Evolutionary conservation across 805 yeast species (phyloP).

Genomic region (Metschnikowia aberdeeniae): DNA sequence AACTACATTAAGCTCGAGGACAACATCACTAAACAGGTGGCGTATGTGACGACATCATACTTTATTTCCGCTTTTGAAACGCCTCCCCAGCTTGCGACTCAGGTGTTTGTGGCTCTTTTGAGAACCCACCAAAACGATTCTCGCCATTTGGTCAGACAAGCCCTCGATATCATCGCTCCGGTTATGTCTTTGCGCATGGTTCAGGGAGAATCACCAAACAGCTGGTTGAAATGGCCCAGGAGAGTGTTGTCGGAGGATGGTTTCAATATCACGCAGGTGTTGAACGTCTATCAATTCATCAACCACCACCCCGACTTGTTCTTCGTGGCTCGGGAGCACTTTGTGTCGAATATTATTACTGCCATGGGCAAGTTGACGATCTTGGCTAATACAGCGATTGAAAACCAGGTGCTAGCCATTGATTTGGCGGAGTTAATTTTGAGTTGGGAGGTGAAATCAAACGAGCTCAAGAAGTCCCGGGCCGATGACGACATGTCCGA

Average conservation of each 20-base stretch:
- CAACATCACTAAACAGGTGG: constrained; percentile 82
- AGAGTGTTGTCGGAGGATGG: constrained; percentile 89
- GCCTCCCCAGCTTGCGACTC: constrained; percentile 82
- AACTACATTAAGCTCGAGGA: constrained; percentile 87
- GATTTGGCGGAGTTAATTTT: constrained; percentile 84
- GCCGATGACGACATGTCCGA: constrained; percentile 1
- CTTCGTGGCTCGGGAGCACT: constrained; percentile 82
- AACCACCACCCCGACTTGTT: constrained; percentile 82
- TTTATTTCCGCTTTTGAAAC: constrained; percentile 87
- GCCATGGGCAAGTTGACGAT: constrained; percentile 90
- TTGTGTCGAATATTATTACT: constrained; percentile 80
- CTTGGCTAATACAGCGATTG: constrained; percentile 69
- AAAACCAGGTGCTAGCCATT: constrained; percentile 80
- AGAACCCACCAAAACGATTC: constrained; percentile 85
- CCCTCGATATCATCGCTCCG: constrained; percentile 84
- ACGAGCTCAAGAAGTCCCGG: constrained; percentile 14
- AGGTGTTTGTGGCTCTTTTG: constrained; percentile 84
- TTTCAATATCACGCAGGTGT: constrained; percentile 77
- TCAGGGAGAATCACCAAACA: constrained; percentile 48
- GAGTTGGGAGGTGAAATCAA: constrained; percentile 72
- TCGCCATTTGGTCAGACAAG: constrained; percentile 76
- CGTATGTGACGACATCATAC: constrained; percentile 81
- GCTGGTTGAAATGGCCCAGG: constrained; percentile 94
- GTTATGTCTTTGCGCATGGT: constrained; percentile 68
- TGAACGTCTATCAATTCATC: constrained; percentile 83